Conservation (phyloP, 1,284 basidiomycete genomes). For the Moesziomyces sp. region DNA sequence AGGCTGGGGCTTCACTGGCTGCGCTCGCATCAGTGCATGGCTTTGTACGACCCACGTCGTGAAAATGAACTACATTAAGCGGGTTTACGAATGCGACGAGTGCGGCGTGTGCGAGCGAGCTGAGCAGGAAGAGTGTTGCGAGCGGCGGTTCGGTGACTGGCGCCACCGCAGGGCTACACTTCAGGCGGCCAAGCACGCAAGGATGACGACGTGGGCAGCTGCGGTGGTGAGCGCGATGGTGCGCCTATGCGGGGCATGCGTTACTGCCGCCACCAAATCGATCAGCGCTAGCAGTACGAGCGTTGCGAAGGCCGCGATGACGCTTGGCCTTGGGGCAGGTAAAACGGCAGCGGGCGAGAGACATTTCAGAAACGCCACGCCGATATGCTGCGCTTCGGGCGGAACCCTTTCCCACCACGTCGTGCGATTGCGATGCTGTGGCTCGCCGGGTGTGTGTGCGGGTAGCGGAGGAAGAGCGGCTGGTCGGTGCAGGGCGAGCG, state of each 20-base stretch:
- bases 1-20: not conserved
- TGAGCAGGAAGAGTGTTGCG: not conserved
- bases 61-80: too few relatives aligned
- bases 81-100: not conserved
- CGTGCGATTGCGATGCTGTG: not conserved
- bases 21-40: constrained; percentile 6
- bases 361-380: constrained; percentile 15
- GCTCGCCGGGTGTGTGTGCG: not conserved
- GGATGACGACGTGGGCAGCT: not conserved
- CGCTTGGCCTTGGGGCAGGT: too few relatives aligned
- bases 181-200: too few relatives aligned
- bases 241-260: not conserved
- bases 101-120: not conserved
- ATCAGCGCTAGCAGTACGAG: not conserved
- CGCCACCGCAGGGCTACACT: too few relatives aligned
- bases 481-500: constrained; percentile 28
- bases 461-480: constrained; percentile 11
- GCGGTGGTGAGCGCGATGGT: not conserved
- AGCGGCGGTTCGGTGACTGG: too few relatives aligned
- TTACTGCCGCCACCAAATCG: not conserved
- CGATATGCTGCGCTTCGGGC: not conserved
- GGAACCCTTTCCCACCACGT: not conserved
- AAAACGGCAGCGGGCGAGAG: constrained; percentile 2
- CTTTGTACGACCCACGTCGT: not conserved
- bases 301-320: not conserved